Evolutionary conservation across 2,329 filamentous ascomycete species (phyloP), one percentile per base, ranked within the genome.

Genomic region (Epichloe aotearoae): DNA sequence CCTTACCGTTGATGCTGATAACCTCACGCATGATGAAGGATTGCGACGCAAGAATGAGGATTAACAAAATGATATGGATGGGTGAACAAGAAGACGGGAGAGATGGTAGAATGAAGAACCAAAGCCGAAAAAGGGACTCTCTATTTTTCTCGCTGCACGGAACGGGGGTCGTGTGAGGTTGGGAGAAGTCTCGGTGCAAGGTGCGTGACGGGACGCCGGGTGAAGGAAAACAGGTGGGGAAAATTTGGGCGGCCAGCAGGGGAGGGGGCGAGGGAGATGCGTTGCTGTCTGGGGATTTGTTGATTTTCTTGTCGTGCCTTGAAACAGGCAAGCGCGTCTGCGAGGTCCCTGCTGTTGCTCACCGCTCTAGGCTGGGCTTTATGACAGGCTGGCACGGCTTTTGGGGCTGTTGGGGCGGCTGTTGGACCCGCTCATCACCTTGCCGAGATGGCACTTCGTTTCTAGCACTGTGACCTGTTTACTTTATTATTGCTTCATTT

Each of bases 1-100:
- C 46, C 85, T 68, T 82, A 96, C 91, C 90, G 82, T 96, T 96
- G 82, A 97, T 86, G 77, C 86, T 91, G 74, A 97, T 95, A 72
- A 97, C 89, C 83, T 97, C 91, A 86, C 91, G 90, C 91, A 97
- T 97, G 70, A 72, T 90, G 79, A 66, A 66, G 65, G 62, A 58
- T 57, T 55, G 45, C 50, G 56, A 53, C 41, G 15, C 37, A 36
- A 40, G 23, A 47, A 49, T 47, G 50, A 49, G 54, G 58, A 53
- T 56, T 53, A 53, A 55, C 48, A 46, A 45, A 20, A 56, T 53
- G 54, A 53, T 51, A 58, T 54, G 50, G 54, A 57, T 51, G 55
- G 42, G 34, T 8, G 38, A 15, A 54, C 39, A 15, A 23, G 50
- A 51, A 57, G 56, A 54, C 56, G 49, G 36, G 20, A 20, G 50